Base-by-base conservation (phyloP, 352 stramenopile genomes). In the Peronospora tabacina region DNA sequence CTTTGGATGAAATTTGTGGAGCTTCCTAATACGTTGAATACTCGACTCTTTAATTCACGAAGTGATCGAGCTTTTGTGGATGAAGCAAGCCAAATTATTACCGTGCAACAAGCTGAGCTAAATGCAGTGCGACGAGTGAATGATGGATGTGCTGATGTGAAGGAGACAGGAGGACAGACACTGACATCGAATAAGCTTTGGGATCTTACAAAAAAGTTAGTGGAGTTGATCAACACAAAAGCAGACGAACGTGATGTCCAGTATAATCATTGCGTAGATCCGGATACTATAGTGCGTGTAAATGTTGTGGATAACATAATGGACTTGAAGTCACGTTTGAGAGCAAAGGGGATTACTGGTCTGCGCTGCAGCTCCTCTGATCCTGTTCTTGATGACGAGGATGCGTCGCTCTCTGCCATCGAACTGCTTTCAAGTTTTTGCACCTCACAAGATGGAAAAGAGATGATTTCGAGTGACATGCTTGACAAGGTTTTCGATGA, bases 401-500 rank as follows among this genome's bases (percentile, higher is more conserved):
- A 50, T 37, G 13, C 15, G 19, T 34, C 55, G 8, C 17, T 60
- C 2, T 60, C 58, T 15, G 43, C 48, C 5, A 39, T 59, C 36
- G 49, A 63, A 16, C 38, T 60, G 13, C 43, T 67, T 22, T 52
- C 47, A 28, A 32, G 7, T 9, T 32, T 28, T 39, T 63, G 38
- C 7, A 32, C 11, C 11, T 56, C 28, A 2, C 28, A 16, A 35
- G 16, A 26, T 22, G 24, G 34, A 15, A 35, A 47, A 11, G 5
- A 2, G 1, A 16, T 22, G 0, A 20, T 63, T 13, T 52, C 53
- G 5, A 52, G 34, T 34, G 45, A 56, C 2, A 36, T 63, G 10
- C 16, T 75, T 16, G 41, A 58, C n/a, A 52, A 49, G 8, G 39
- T 43, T 17, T 45, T 60, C 19, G 45, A 60, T 12, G 55, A 75